Evolutionary conservation across 805 yeast genomes (phyloP).

Genomic region (Yarrowia sp.): DNA sequence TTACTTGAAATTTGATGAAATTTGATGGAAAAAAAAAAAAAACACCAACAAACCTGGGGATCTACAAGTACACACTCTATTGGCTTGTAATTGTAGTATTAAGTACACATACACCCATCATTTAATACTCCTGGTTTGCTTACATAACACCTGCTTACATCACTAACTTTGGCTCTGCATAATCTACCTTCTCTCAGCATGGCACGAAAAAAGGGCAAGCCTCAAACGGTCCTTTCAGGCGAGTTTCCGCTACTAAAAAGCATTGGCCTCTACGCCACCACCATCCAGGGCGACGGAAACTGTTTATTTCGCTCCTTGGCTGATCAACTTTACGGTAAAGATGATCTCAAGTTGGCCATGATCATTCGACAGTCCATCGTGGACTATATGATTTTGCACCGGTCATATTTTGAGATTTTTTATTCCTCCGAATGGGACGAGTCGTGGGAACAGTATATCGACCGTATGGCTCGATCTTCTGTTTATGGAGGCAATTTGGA

Average conservation of each 20-base stretch:
- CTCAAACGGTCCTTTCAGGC: constrained; percentile 17
- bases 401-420: constrained; percentile 38
- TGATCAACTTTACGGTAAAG: constrained; percentile 44
- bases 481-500: constrained; percentile 46
- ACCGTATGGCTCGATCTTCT: constrained; percentile 42
- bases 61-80: no score
- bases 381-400: constrained; percentile 37
- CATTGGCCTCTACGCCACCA: constrained; percentile 41
- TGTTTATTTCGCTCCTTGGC: constrained; percentile 45
- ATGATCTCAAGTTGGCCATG: constrained; percentile 33
- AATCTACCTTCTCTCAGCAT: not conserved
- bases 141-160: not conserved
- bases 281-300: constrained; percentile 45
- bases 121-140: no score
- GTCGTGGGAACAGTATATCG: constrained; percentile 40
- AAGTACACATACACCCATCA: no score
- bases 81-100: no score
- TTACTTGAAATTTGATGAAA: no score
- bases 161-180: not conserved
- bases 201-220: constrained; percentile 11
- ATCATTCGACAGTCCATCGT: constrained; percentile 39
- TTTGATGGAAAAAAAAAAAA: no score
- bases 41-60: no score
- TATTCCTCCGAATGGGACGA: constrained; percentile 37
- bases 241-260: constrained; percentile 42